A percentile compares a stretch with the other conserved stretches of the same genome.
Conservation (phyloP, 805 yeast species). For the Starmera dryadoides region DNA sequence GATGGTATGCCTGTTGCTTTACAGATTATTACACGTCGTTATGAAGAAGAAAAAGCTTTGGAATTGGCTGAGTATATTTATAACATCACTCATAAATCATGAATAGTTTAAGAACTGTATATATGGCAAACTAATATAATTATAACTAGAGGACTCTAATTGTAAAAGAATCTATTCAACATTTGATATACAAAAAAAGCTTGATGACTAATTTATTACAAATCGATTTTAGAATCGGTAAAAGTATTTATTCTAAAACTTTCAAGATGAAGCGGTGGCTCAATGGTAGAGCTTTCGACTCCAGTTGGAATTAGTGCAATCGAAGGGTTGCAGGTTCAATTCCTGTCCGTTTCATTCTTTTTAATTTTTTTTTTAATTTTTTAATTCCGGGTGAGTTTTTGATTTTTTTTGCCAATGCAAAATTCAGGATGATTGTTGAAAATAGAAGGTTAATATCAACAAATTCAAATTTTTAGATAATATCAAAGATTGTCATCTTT, state of each 20-base stretch:
- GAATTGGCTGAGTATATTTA: conserved; percentile 24
- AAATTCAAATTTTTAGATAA: too few species aligned
- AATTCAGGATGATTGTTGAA: not conserved
- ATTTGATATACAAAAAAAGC: too few species aligned
- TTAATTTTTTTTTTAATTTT: not conserved
- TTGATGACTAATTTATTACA: too few species aligned
- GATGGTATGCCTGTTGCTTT: conserved; percentile 39
- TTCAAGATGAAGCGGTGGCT: conserved; percentile 57
- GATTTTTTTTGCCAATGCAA: not conserved
- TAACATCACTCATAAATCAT: not conserved
- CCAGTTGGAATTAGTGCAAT: conserved; percentile 47
- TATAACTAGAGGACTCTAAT: too few species aligned
- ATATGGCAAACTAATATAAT: too few species aligned
- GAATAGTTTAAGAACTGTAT: too few species aligned
- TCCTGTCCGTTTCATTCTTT: conserved; percentile 69
- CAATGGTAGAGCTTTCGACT: conserved; percentile 77
- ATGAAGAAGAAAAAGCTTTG: conserved; percentile 47
- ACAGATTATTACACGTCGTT: conserved; percentile 43
- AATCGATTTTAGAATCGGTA: too few species aligned
- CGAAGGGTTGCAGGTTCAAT: conserved; percentile 85
- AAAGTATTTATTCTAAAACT: not conserved
- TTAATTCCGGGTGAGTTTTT: not conserved
- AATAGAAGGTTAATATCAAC: too few species aligned
- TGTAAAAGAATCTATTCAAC: too few species aligned
- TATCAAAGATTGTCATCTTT: not conserved